Conservation (phyloP, 2,329 filamentous ascomycete genomes). For the Venturia nashicola region DNA sequence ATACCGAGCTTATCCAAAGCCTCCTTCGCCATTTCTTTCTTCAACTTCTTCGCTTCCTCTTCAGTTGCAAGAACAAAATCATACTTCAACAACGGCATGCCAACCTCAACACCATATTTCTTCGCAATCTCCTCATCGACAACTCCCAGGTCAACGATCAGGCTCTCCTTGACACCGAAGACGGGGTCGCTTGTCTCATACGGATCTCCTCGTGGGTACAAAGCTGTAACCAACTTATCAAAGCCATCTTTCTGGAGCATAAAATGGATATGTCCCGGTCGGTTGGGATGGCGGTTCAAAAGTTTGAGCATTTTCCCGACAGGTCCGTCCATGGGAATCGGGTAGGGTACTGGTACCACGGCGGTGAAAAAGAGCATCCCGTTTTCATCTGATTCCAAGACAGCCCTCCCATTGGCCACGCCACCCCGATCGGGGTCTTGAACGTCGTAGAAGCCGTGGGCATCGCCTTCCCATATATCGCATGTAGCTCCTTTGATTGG, state of each 20-base stretch:
- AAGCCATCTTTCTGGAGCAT: conserved; percentile 75
- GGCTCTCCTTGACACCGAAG: conserved; percentile 73
- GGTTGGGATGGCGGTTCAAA: conserved; percentile 62
- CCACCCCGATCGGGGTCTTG: conserved; percentile 51
- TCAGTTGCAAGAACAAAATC: conserved; percentile 70
- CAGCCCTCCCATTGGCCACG: conserved; percentile 58
- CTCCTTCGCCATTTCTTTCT: conserved; percentile 53
- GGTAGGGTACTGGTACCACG: conserved; percentile 74
- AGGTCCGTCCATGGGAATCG: conserved; percentile 73
- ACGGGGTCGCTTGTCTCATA: conserved; percentile 78
- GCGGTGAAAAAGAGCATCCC: conserved; percentile 78
- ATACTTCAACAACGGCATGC: conserved; percentile 51
- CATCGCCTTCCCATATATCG: conserved; percentile 79
- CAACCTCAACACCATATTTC: conserved; percentile 52
- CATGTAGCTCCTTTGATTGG: conserved; percentile 56
- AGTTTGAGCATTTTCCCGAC: conserved; percentile 58
- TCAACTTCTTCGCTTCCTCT: conserved; percentile 52
- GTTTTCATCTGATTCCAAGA: conserved; percentile 55
- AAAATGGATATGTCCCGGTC: conserved; percentile 74
- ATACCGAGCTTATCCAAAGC: conserved; percentile 39
- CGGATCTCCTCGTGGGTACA: conserved; percentile 66
- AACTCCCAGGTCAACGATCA: conserved; percentile 53
- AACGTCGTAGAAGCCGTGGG: conserved; percentile 70
- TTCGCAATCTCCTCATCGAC: conserved; percentile 39
- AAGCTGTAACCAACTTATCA: conserved; percentile 72